Evolutionary conservation across 163 green algal species (phyloP).

Genomic region (Scenedesmus sp.): DNA sequence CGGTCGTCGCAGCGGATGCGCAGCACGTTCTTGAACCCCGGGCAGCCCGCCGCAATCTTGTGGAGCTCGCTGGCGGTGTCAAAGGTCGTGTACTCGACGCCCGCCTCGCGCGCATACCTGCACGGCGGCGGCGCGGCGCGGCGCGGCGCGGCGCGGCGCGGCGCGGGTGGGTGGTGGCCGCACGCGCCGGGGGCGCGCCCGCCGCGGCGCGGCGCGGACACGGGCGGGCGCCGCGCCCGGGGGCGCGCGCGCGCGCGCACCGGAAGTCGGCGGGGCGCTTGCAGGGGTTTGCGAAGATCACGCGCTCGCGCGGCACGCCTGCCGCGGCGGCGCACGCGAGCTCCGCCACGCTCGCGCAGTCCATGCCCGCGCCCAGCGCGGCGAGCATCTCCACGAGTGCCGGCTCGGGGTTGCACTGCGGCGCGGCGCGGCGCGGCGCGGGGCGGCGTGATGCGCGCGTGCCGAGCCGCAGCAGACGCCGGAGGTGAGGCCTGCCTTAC

Average conservation of each 20-base stretch:
- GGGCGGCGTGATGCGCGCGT: too few relatives aligned
- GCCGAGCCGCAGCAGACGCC: too few relatives aligned
- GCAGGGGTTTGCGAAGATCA: slow-evolving; percentile 81
- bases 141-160: too few relatives aligned
- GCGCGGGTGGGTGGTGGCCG: too few relatives aligned
- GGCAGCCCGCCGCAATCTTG: slow-evolving; percentile 69
- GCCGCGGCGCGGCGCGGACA: too few relatives aligned
- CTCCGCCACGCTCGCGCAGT: slow-evolving; percentile 89
- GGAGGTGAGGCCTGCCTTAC: too few relatives aligned
- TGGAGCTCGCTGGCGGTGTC: slow-evolving; percentile 71
- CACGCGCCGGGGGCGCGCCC: too few relatives aligned
- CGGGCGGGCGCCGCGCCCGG: too few relatives aligned
- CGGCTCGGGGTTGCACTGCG: slow-evolving; percentile 21
- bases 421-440: slow-evolving; percentile 53
- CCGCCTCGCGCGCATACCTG: slow-evolving; percentile 53
- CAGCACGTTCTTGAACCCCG: slow-evolving; percentile 57
- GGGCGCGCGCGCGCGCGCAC: neutral
- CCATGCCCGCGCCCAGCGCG: slow-evolving; percentile 87
- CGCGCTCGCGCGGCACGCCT: slow-evolving; percentile 56
- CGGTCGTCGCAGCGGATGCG: slow-evolving; percentile 78
- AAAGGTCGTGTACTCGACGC: slow-evolving; percentile 74
- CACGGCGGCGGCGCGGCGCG: neutral
- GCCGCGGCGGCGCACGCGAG: slow-evolving; percentile 64
- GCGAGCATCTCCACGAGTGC: slow-evolving; percentile 55
- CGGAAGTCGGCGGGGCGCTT: slow-evolving; percentile 60